Percentiles rank a stretch among this genome's conserved stretches.
phyloP scores from a whole-genome alignment of 2,329 filamentous ascomycete genomes.

The Harringtonia lauricola region DNA sequence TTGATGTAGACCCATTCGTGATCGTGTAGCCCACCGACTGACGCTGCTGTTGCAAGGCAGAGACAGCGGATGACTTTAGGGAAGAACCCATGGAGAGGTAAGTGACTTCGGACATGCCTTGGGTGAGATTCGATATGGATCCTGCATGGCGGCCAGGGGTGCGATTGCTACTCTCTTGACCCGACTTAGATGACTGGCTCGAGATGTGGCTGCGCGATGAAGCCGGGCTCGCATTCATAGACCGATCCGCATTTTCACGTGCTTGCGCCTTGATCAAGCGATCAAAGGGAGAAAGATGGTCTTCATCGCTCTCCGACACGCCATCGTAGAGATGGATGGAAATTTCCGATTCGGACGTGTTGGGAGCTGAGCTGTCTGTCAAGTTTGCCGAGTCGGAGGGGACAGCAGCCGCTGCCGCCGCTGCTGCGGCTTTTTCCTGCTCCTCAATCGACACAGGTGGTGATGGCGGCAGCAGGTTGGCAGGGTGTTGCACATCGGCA shows the following conservation, averaged over 20 bases:
- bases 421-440: slow-evolving; percentile 38
- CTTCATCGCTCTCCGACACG: slow-evolving; percentile 66
- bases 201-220: slow-evolving; percentile 56
- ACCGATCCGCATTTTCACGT: slow-evolving; percentile 51
- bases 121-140: slow-evolving; percentile 24
- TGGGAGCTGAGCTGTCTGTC: slow-evolving; percentile 18
- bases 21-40: slow-evolving; percentile 32
- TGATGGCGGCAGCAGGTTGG: slow-evolving; percentile 66
- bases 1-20: slow-evolving; percentile 35
- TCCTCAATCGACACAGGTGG: slow-evolving; percentile 75
- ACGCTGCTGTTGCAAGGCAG: slow-evolving; percentile 10
- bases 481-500: slow-evolving; percentile 76
- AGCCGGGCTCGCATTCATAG: slow-evolving; percentile 52
- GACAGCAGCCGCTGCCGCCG: slow-evolving; percentile 4
- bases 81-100: slow-evolving; percentile 59
- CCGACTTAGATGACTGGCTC: slow-evolving; percentile 34
- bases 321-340: slow-evolving; percentile 45
- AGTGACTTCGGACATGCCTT: slow-evolving; percentile 49
- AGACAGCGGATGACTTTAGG: slow-evolving; percentile 25
- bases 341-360: slow-evolving; percentile 43
- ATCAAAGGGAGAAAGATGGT: slow-evolving; percentile 64
- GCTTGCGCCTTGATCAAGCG: slow-evolving; percentile 59
- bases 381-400: slow-evolving; percentile 16
- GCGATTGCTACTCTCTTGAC: slow-evolving; percentile 30
- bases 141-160: slow-evolving; percentile 35